These are phyloP conservation scores for Rhizopus sp. DNA, from an alignment of 371 early-diverging fungal genomes.

Conservation along the genomic window DNA sequence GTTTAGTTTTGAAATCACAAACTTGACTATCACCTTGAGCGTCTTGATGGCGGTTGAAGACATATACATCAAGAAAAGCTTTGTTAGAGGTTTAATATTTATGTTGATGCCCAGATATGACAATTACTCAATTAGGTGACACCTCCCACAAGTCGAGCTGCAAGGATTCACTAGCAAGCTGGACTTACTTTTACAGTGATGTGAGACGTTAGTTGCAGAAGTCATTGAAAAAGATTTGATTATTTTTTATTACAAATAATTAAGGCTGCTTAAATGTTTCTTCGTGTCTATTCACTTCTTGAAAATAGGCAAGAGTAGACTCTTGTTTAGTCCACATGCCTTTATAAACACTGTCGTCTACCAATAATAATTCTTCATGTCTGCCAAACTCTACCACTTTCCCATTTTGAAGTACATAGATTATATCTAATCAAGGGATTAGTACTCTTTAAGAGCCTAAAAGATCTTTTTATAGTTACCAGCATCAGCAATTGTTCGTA, in stretches of 20 bases:
- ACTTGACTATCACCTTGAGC: too few species aligned
- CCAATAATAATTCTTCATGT: slow-evolving; percentile 67
- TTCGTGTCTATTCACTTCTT: slow-evolving; percentile 22
- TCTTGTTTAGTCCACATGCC: slow-evolving; percentile 89
- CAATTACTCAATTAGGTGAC: too few species aligned
- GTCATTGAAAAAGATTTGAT: neutral
- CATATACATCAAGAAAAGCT: too few species aligned
- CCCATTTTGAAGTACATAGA: slow-evolving; percentile 75
- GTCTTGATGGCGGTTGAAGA: too few species aligned
- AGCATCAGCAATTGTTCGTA: slow-evolving; percentile 78
- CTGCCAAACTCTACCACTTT: slow-evolving; percentile 66
- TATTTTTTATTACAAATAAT: neutral
- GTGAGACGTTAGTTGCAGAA: too few species aligned
- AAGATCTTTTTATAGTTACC: slow-evolving; percentile 41
- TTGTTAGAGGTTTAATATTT: too few species aligned
- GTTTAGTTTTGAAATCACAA: too few species aligned
- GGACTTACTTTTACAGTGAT: too few species aligned
- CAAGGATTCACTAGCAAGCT: too few species aligned
- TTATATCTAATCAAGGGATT: slow-evolving; percentile 50
- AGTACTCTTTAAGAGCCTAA: neutral
- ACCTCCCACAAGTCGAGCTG: too few species aligned
- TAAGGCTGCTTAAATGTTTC: slow-evolving; percentile 11
- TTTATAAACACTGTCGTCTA: slow-evolving; percentile 70
- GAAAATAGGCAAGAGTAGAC: slow-evolving; percentile 21
- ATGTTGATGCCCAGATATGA: too few species aligned